Base-by-base conservation (phyloP, 192 early-diverging fungal species). In the Glomus cerebriforme region DNA sequence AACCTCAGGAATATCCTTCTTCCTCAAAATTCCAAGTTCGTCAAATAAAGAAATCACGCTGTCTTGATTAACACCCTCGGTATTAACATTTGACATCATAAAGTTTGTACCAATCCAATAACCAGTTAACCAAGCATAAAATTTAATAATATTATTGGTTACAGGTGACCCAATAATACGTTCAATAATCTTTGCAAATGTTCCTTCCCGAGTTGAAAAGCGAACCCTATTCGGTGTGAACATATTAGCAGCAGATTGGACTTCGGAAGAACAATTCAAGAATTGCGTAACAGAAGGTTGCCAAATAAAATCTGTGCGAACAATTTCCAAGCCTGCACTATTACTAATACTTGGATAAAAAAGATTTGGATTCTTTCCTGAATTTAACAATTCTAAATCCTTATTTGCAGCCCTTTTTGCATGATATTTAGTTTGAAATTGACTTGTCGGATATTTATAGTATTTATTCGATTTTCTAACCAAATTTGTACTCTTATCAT, bases 61-160 rank as follows among this genome's bases (percentile, higher is more conserved):
- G 0, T 54, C 47, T 22, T 54, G 47, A 22, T 54, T 54, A 35
- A 78, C 15, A 37, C 75, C 65, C 19, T 32, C 59, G 17, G 6
- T 63, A 10, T 6, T 45, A 63, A 12, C 12, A 43, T 43, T 43
- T 12, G 39, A 43, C 39, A 43, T 43, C 9, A 43, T 7, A 19
- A 65, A 13, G 1, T 54, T 19, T 63, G 62, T 77, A 77, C 62
- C 79, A 59, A 85, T 37, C 84, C 80, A 85, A 27, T 71, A 65
- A 37, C 86, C 86, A 77, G 82, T 35, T 8, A 29, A 54, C 76
- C 45, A 78, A 24, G 82, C 77, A 24, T 75, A 70, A 12, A 73
- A 72, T 60, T 79, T 59, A 17, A 75, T 65, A 12, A 60, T 10
- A 22, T 69, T 8, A 75, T 19, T 12, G 17, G 58, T 75, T 24